Evolutionary conservation across 2,329 filamentous ascomycete genomes (phyloP), one percentile per base, ranked within the genome.

Genomic region (Gyromitra esculenta): DNA sequence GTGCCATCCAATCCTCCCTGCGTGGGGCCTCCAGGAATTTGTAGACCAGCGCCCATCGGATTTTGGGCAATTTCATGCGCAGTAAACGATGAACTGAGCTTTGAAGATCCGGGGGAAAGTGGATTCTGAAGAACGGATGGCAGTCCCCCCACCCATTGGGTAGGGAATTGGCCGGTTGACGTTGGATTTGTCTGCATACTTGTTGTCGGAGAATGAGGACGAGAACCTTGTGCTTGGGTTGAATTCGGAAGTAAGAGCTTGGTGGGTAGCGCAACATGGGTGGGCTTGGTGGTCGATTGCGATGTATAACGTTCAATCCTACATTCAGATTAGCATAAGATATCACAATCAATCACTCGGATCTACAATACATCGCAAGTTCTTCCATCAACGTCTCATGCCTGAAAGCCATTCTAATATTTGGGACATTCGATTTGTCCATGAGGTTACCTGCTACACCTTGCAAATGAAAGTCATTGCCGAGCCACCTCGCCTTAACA

Each of bases 341-440:
- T 18, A 37, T 43, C 39, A 48, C 43, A 64, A 57, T 6, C 25
- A 37, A 43, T 21, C 31, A 18, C 5, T 25, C 8, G 50, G 8
- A 37, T 21, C 45, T 43, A 71, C 86, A 90, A 87, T 85, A 95
- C 95, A 98, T 92, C 65, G 90, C 88, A 81, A 92, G 87, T 84
- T 99, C 96, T 81, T 95, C 91, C 70, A 91, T 84, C 81, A 96
- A 86, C 0, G 95, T 98, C 81, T 96, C 91, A 81, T 97, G 90
- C 72, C 96, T 88, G 82, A 96, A 99, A 63, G 93, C 92, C 82
- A 96, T 93, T 70, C 96, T 88, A 77, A 97, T 91, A 83, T 97
- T 93, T 1, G 96, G 96, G 6, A 99, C 93, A 82, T 99, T 99
- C 75, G 93, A 97, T 85, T 98, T 97, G 66, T 92, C 91, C 88